Percentiles rank a stretch among this genome's conserved stretches.
phyloP scores from a whole-genome alignment of 306 rosid genomes.

The Vachellia collinsii region DNA sequence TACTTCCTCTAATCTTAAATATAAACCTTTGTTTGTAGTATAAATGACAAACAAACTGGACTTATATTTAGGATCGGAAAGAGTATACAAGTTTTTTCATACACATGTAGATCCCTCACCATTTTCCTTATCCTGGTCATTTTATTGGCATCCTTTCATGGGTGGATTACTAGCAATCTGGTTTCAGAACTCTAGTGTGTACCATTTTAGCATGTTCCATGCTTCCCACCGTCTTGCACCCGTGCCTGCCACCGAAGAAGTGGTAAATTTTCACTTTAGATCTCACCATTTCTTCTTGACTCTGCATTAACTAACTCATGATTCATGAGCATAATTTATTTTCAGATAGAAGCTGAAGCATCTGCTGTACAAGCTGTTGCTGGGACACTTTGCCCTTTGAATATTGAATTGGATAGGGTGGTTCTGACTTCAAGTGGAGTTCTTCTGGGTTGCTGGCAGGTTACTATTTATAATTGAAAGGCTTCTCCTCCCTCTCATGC shows the following conservation, averaged over 20 bases:
- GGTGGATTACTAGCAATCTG: constrained; percentile 32
- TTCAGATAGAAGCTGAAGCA: constrained; percentile 84
- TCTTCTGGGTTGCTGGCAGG: constrained; percentile 78
- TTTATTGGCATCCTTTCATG: constrained; percentile 32
- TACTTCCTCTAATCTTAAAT: too few species aligned
- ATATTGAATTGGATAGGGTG: constrained; percentile 87
- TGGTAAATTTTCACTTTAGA: constrained; percentile 53
- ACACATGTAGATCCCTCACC: not conserved
- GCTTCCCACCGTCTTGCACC: constrained; percentile 85
- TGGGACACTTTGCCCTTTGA: constrained; percentile 65
- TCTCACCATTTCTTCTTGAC: constrained; percentile 11
- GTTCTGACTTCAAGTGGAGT: constrained; percentile 95
- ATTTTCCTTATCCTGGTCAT: not conserved
- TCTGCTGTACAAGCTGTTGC: constrained; percentile 64
- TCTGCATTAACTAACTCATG: constrained; percentile 10
- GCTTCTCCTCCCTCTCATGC: constrained; percentile 10
- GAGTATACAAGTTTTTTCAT: not conserved
- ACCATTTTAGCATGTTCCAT: constrained; percentile 98
- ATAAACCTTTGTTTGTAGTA: too few species aligned
- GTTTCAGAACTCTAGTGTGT: constrained; percentile 92
- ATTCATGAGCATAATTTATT: constrained; percentile 25
- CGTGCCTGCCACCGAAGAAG: constrained; percentile 72
- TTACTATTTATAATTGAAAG: constrained; percentile 14
- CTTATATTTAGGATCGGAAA: too few species aligned
- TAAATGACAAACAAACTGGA: too few species aligned